phyloP scores from a whole-genome alignment of 2,329 filamentous ascomycete genomes.

The Cercospora sp. region DNA sequence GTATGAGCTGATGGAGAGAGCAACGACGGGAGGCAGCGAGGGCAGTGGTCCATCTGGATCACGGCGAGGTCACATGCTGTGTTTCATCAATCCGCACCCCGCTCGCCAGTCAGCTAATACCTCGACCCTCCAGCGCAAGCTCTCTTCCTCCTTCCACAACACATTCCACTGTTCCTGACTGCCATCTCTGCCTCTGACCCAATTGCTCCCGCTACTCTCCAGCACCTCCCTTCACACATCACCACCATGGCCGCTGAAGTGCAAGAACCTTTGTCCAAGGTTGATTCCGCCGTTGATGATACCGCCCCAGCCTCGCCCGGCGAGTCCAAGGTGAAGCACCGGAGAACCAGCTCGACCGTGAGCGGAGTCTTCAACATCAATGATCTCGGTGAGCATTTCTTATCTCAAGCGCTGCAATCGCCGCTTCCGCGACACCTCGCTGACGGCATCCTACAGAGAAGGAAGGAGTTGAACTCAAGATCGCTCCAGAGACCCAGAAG shows the following conservation, averaged over 20 bases:
- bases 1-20: not conserved
- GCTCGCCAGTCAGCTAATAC: not conserved
- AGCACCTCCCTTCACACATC: not conserved
- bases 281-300: constrained; percentile 88
- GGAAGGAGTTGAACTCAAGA: constrained; percentile 68
- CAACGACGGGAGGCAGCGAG: not conserved
- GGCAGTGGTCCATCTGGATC: not conserved
- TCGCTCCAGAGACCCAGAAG: constrained; percentile 80
- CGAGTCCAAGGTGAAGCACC: constrained; percentile 64
- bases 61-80: constrained; percentile 1
- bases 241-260: constrained; percentile 54
- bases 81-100: not conserved
- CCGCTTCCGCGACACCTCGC: not conserved
- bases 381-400: constrained; percentile 24
- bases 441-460: constrained; percentile 58
- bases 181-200: not conserved
- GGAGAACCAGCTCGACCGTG: constrained; percentile 70
- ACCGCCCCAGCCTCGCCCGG: constrained; percentile 61
- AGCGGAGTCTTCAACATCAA: constrained; percentile 78
- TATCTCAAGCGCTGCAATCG: not conserved
- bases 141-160: constrained; percentile 1
- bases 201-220: not conserved
- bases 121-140: not conserved
- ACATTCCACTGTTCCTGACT: not conserved
- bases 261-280: constrained; percentile 63